Percentiles rank a stretch among this genome's conserved stretches.
Evolutionary conservation across 345 rosid species (phyloP).

Genomic region (Crucihimalaya himalaica): DNA sequence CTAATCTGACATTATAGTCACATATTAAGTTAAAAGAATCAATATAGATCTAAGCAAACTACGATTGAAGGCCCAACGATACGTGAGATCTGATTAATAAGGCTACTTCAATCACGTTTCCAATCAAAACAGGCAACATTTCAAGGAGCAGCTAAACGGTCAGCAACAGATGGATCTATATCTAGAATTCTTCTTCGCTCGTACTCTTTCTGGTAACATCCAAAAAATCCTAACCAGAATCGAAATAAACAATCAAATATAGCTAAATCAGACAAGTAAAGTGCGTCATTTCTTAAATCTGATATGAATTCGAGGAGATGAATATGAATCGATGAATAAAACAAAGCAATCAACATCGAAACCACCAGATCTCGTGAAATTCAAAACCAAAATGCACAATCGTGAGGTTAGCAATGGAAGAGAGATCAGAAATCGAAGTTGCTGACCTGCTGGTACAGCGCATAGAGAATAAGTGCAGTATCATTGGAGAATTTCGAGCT

Average conservation of each 20-base stretch:
- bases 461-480: constrained; percentile 85
- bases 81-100: constrained; percentile 21
- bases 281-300: constrained; percentile 22
- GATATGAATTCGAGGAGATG: constrained; percentile 6
- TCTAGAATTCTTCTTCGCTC: not conserved
- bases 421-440: constrained; percentile 26
- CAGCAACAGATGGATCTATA: constrained; percentile 25
- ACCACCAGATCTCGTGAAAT: constrained; percentile 39
- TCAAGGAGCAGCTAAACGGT: not conserved
- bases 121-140: constrained; percentile 3
- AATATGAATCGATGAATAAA: constrained; percentile 14
- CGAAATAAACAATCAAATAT: constrained; percentile 16
- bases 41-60: constrained; percentile 21
- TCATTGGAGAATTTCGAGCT: constrained; percentile 78
- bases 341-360: not conserved
- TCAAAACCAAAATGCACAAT: constrained; percentile 1
- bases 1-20: not conserved
- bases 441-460: constrained; percentile 78
- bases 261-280: constrained; percentile 20
- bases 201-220: not conserved
- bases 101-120: not conserved
- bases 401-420: not conserved
- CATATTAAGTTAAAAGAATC: not conserved
- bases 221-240: constrained; percentile 16
- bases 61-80: constrained; percentile 1